Base-by-base conservation (phyloP, 768 basidiomycete genomes). In the Brasilioporus rufonigricans region DNA sequence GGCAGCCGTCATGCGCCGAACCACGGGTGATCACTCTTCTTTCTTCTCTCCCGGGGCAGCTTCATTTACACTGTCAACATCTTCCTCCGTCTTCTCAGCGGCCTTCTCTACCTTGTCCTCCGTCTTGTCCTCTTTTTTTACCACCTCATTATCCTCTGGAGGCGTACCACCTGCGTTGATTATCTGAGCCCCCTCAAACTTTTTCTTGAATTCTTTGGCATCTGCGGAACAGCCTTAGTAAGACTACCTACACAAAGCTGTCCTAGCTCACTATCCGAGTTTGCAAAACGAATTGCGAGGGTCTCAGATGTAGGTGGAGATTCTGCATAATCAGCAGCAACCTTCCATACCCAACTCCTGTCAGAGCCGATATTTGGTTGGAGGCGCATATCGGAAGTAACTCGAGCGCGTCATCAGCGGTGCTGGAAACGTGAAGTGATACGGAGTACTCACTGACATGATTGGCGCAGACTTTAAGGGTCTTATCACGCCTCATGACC, bases 401-500 rank as follows among this genome's bases (percentile, higher is more conserved):
- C 96, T 98, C 62, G 31, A 48, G 35, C 52, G 33, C 36, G 27
- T 44, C 21, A 57, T 61, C 18, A 59, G 49, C 43, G n/a, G 39
- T 13, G 10, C 13, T 41, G 21, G 32, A 52, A 46, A 38, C 23
- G 13, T 50, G 23, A 24, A 41, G 31, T 19, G 41, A 48, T 35
- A 33, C 24, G 14, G 47, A n/a, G 44, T 12, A 74, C 80, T 76
- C 66, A 98, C 97, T 85, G 61, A 84, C 75, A 76, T 98, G 97
- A 78, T 99, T 99, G 54, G 97, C 97, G 74, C 97, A 98, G 75
- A 98, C 95, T 75, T 99, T 98, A 74, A 93, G 81, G 45, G 97
- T 99, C 86, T 98, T 98, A 82, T 99, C 97, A 74, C 97, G 91
- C 77, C 96, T 82, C 97, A 99, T 99, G 71, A 99, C 93, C 58